Evolutionary conservation across 2,329 filamentous ascomycete species (phyloP).

Genomic region (Xylaria sp.): DNA sequence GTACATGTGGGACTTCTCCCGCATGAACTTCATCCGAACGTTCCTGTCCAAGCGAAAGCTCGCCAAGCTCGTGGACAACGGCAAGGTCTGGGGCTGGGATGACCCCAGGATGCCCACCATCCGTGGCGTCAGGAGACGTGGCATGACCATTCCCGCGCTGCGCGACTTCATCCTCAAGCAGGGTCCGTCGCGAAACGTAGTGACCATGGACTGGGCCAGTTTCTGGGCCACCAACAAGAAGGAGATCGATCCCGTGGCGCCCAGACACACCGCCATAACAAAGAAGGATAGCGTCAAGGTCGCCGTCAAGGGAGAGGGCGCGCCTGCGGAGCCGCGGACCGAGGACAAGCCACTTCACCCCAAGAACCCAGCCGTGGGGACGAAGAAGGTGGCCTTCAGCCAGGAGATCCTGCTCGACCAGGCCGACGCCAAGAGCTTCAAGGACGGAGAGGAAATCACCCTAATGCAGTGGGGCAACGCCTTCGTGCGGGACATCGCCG

Average conservation of each 20-base stretch:
- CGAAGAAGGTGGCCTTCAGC: conserved; percentile 85
- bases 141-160: conserved; percentile 81
- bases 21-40: conserved; percentile 85
- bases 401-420: conserved; percentile 84
- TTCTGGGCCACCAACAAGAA: conserved; percentile 83
- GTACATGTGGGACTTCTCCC: conserved; percentile 86
- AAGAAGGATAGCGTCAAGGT: conserved; percentile 78
- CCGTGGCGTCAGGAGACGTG: conserved; percentile 79
- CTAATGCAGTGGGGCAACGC: conserved; percentile 98
- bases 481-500: conserved; percentile 75
- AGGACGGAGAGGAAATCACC: conserved; percentile 88
- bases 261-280: conserved; percentile 78
- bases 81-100: conserved; percentile 85
- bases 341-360: conserved; percentile 87
- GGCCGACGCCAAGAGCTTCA: conserved; percentile 83
- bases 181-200: conserved; percentile 84
- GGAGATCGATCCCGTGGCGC: conserved; percentile 80
- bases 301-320: conserved; percentile 74
- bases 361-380: conserved; percentile 87
- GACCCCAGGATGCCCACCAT: conserved; percentile 89
- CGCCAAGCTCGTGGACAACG: conserved; percentile 81
- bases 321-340: conserved; percentile 68
- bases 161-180: conserved; percentile 88
- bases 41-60: conserved; percentile 89
- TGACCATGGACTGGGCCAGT: conserved; percentile 83